Conservation (phyloP, 345 rosid species). For the Citrus mangshanensis region DNA sequence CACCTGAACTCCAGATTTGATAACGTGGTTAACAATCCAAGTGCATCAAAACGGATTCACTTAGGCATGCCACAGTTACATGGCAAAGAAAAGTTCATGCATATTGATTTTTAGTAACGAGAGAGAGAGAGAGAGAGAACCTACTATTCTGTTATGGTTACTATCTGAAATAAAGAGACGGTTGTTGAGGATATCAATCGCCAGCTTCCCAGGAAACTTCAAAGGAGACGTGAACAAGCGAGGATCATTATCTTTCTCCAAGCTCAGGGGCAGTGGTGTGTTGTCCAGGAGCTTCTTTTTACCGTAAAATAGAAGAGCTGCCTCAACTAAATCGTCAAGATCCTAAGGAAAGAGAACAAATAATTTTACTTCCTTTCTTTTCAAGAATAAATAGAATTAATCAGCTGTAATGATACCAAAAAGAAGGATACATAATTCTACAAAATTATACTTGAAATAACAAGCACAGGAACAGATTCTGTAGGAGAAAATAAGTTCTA, state of each 20-base stretch:
- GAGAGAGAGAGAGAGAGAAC: conserved; percentile 18
- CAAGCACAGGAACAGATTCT: background rate
- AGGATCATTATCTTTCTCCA: conserved; percentile 85
- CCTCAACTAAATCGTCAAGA: conserved; percentile 83
- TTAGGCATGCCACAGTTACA: background rate
- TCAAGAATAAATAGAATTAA: background rate
- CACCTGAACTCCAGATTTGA: conserved; percentile 49
- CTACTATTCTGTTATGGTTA: conserved; percentile 92
- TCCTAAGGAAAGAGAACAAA: conserved; percentile 44
- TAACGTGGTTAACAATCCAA: background rate
- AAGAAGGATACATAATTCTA: background rate
- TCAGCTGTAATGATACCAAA: background rate
- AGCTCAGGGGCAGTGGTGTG: conserved; percentile 59
- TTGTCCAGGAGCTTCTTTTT: conserved; percentile 64
- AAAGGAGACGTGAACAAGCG: conserved; percentile 73
- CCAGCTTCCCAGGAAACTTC: conserved; percentile 95
- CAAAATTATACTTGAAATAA: background rate
- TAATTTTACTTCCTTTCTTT: background rate
- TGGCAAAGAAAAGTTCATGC: background rate
- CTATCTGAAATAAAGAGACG: conserved; percentile 94
- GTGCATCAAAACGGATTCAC: background rate
- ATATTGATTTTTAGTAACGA: background rate
- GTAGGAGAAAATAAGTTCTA: background rate
- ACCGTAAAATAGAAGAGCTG: conserved; percentile 78
- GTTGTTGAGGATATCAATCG: conserved; percentile 76